Percentiles rank a stretch among this genome's conserved stretches.
phyloP scores from a whole-genome alignment of 208 protist genomes.

The Wallacemonas sp. region DNA sequence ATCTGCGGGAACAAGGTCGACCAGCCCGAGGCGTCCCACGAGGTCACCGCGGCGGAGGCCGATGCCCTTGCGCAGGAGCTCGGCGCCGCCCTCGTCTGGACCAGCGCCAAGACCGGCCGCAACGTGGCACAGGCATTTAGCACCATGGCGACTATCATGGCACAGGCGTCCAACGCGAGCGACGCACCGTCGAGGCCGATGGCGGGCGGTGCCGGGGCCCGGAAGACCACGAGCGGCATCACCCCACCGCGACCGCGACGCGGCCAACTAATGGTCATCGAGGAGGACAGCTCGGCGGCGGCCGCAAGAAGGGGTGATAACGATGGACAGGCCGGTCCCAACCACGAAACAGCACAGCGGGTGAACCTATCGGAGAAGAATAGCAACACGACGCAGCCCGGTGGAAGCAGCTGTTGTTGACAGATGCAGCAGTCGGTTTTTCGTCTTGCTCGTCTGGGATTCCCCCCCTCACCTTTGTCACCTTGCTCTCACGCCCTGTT shows the following conservation, averaged over 20 bases:
- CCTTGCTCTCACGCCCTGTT: neutral
- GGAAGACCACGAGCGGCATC: neutral
- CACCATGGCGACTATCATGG: constrained; percentile 54
- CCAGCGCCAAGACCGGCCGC: constrained; percentile 71
- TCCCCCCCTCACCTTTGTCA: no score
- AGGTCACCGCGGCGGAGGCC: constrained; percentile 73
- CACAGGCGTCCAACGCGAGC: constrained; percentile 10
- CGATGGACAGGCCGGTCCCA: neutral
- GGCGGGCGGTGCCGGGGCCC: neutral
- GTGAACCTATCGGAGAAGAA: neutral
- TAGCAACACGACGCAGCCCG: neutral
- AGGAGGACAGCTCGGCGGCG: constrained; percentile 26
- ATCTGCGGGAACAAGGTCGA: constrained; percentile 96
- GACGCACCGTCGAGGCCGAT: neutral
- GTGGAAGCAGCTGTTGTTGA: constrained; percentile 3
- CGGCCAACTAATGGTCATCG: constrained; percentile 41
- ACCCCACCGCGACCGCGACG: constrained; percentile 30
- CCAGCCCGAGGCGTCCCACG: constrained; percentile 56
- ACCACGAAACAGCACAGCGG: neutral
- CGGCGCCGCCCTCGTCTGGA: constrained; percentile 65
- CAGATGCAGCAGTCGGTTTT: no score
- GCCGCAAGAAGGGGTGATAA: constrained; percentile 2
- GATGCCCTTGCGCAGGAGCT: constrained; percentile 58
- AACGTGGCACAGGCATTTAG: constrained; percentile 73
- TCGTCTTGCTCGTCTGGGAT: no score